Conservation (phyloP, 2,329 filamentous ascomycete genomes). For the Talaromyces sp. region DNA sequence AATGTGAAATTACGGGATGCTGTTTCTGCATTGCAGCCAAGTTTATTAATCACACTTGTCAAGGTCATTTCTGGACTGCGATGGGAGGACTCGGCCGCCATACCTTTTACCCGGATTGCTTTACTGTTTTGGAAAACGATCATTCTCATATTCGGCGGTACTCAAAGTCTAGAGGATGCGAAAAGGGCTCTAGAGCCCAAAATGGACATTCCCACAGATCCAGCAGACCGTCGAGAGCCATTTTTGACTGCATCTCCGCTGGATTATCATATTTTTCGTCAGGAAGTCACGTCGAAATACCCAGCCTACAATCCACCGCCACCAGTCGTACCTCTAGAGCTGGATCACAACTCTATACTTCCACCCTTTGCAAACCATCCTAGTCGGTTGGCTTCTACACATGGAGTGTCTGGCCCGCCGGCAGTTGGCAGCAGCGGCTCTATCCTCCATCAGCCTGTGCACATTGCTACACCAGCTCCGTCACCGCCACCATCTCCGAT, state of each 20-base stretch:
- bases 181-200: slow-evolving; percentile 64
- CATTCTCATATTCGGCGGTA: slow-evolving; percentile 79
- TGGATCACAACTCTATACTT: slow-evolving; percentile 85
- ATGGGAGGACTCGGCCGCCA: slow-evolving; percentile 60
- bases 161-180: slow-evolving; percentile 66
- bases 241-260: slow-evolving; percentile 88
- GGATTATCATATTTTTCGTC: slow-evolving; percentile 93
- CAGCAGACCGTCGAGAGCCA: slow-evolving; percentile 61
- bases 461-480: slow-evolving; percentile 96
- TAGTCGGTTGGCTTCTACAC: slow-evolving; percentile 57
- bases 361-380: slow-evolving; percentile 78
- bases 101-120: slow-evolving; percentile 60
- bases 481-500: slow-evolving; percentile 92
- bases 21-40: slow-evolving; percentile 57
- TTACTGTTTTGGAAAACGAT: slow-evolving; percentile 90
- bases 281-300: slow-evolving; percentile 97
- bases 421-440: slow-evolving; percentile 57
- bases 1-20: slow-evolving; percentile 29
- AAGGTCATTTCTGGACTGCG: slow-evolving; percentile 65
- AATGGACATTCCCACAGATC: slow-evolving; percentile 48
- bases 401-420: slow-evolving; percentile 59
- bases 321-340: slow-evolving; percentile 77
- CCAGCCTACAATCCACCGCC: slow-evolving; percentile 90
- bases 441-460: slow-evolving; percentile 91
- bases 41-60: slow-evolving; percentile 69